Evolutionary conservation across 345 rosid genomes (phyloP).

Genomic region (Geranium rotundifolium): DNA sequence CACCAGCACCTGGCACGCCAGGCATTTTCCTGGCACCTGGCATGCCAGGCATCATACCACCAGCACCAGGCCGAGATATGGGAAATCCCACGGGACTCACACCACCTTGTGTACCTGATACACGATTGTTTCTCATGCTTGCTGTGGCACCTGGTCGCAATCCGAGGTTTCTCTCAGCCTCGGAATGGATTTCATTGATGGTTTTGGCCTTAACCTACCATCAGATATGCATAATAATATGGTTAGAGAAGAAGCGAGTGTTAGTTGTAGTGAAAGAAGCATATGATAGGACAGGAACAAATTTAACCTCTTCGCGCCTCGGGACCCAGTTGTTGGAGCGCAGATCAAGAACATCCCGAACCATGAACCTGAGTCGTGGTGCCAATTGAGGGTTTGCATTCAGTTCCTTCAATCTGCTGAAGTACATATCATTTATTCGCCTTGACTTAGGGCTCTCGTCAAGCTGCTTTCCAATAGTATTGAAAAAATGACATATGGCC

Average conservation of each 20-base stretch:
- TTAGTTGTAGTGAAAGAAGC: background rate
- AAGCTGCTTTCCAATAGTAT: conserved; percentile 74
- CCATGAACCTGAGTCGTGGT: conserved; percentile 61
- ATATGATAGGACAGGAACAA: too few relatives aligned
- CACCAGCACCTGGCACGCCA: conserved; percentile 73
- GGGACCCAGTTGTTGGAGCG: conserved; percentile 54
- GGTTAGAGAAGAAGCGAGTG: background rate
- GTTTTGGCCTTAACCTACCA: conserved; percentile 81
- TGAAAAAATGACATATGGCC: conserved; percentile 74
- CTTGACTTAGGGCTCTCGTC: conserved; percentile 47
- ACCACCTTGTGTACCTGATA: conserved; percentile 35
- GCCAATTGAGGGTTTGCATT: conserved; percentile 45
- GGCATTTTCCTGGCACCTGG: conserved; percentile 95
- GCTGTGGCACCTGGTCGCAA: conserved; percentile 89
- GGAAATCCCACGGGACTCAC: conserved; percentile 55
- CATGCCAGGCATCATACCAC: conserved; percentile 99
- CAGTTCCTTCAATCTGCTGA: conserved; percentile 45
- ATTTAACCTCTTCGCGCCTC: conserved; percentile 57
- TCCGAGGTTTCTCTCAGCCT: conserved; percentile 83
- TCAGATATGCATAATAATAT: background rate
- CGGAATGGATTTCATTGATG: conserved; percentile 83
- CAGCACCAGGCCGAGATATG: conserved; percentile 67
- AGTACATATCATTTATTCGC: conserved; percentile 47
- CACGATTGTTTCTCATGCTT: conserved; percentile 58
- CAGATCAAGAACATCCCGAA: conserved; percentile 55